Base-by-base conservation (phyloP, 23 red algal species). In the Gracilaria caudata region DNA sequence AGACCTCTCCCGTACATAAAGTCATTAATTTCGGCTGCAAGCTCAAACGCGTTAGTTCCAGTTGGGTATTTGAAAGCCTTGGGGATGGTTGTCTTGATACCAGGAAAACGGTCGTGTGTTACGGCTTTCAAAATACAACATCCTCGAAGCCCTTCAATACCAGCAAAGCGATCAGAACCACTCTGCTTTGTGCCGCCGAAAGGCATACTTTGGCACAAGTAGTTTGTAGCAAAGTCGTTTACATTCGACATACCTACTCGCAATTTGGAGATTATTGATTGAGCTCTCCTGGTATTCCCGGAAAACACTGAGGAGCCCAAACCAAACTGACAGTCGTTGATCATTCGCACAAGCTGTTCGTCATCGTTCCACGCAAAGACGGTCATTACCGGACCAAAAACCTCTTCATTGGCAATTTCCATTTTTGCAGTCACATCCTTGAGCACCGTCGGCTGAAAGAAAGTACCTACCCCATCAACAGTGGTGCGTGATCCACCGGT, bases 151-250 rank as follows among this genome's bases (percentile, higher is more conserved):
- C 96, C 96, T 87, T 98, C 96, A 28, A 93, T 71, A 28, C 96
- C 96, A 3, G 90, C 93, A 92, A 98, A 98, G 20, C 91, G 88
- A 78, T 94, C 96, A 7, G 89, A 98, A 25, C 96, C 96, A n/a
- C 76, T 86, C 33, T 78, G 82, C 49, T 95, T 95, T 7, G 93
- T 91, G 44, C 96, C 96, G 2, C 96, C 96, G 58, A 98, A 98
- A 26, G 96, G 96, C 68, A 98, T 82, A 41, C 84, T 89, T 79
- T 98, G 96, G 60, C 93, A 95, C 51, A 98, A 71, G 68, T 98
- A 98, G 63, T 98, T 93, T 35, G 92, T 86, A 51, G 82, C 96
- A 88, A 93, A 98, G 71, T 98, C 96, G 78, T 98, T 98, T 21
- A 95, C 80, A 80, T 94, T 98, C 40, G 77, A 80, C 92, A 98